Evolutionary conservation across 164 flowering plant genomes (phyloP).

Genomic region (Stephania yunnanensis): DNA sequence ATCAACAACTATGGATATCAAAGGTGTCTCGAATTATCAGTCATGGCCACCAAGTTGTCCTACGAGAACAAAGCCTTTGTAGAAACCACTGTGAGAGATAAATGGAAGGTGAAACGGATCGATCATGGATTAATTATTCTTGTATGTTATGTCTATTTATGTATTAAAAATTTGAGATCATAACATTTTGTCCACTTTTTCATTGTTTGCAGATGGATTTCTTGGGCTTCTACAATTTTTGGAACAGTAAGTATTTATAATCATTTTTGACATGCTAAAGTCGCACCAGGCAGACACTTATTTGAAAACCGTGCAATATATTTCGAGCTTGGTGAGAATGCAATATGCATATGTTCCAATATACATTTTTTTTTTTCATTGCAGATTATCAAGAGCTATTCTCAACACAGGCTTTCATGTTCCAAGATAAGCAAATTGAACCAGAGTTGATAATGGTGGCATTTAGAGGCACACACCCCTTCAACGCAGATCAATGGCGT

Average conservation of each 20-base stretch:
- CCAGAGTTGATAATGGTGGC: slow-evolving; percentile 42
- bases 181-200: background rate
- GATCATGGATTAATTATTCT: no score
- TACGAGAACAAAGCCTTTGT: slow-evolving; percentile 52
- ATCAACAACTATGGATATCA: slow-evolving; percentile 20
- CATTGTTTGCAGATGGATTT: slow-evolving; percentile 57
- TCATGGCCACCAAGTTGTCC: slow-evolving; percentile 60
- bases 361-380: background rate
- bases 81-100: slow-evolving; percentile 22
- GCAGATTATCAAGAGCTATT: slow-evolving; percentile 28
- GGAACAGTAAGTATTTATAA: slow-evolving; percentile 49
- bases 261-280: no score
- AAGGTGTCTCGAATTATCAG: slow-evolving; percentile 35
- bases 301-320: no score
- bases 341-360: no score
- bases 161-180: background rate
- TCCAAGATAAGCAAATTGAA: slow-evolving; percentile 31
- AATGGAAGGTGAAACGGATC: slow-evolving; percentile 50
- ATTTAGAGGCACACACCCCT: slow-evolving; percentile 66
- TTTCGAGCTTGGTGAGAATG: no score
- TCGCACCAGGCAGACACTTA: no score
- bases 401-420: slow-evolving; percentile 50
- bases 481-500: slow-evolving; percentile 49
- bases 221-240: slow-evolving; percentile 47
- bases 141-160: background rate